A percentile compares a stretch with the other conserved stretches of the same genome.
Evolutionary conservation across 768 basidiomycete species (phyloP).

Genomic region (Pisolithus orientalis): DNA sequence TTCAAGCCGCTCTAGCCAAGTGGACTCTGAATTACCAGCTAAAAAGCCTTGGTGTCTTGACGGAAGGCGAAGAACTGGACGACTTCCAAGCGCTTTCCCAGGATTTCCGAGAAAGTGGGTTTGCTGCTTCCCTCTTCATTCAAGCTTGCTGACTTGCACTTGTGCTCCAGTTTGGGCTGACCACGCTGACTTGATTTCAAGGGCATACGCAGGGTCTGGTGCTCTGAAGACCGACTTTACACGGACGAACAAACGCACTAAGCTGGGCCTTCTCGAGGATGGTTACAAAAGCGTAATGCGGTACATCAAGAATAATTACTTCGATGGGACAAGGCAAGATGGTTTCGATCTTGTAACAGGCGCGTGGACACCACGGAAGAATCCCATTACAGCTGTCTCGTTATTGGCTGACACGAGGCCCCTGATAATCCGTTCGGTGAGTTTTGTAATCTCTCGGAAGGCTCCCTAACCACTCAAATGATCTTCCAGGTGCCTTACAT

Average conservation of each 20-base stretch:
- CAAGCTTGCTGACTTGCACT: conserved; percentile 8
- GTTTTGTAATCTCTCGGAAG: conserved; percentile 20
- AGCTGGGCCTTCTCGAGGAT: conserved; percentile 75
- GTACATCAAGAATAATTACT: conserved; percentile 94
- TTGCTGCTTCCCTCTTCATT: background rate
- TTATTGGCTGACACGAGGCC: conserved; percentile 76
- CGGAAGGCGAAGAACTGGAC: conserved; percentile 67
- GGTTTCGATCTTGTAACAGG: conserved; percentile 94
- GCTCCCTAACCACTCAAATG: background rate
- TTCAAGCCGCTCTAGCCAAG: conserved; percentile 86
- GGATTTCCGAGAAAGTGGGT: conserved; percentile 84
- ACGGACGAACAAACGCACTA: conserved; percentile 84
- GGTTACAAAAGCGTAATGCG: conserved; percentile 77
- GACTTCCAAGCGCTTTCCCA: conserved; percentile 73
- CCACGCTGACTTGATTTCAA: conserved; percentile 86
- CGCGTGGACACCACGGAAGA: conserved; percentile 78
- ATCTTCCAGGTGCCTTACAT: conserved; percentile 71
- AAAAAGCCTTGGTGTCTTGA: conserved; percentile 62
- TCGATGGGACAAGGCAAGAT: conserved; percentile 91
- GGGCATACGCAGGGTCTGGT: conserved; percentile 90
- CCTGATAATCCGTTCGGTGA: conserved; percentile 75
- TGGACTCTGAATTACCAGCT: conserved; percentile 80
- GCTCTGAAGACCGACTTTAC: conserved; percentile 97
- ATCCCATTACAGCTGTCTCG: conserved; percentile 61
- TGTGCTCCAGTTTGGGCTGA: conserved; percentile 84